Conservation (phyloP, 1,284 basidiomycete genomes). For the Golubevia sp. region DNA sequence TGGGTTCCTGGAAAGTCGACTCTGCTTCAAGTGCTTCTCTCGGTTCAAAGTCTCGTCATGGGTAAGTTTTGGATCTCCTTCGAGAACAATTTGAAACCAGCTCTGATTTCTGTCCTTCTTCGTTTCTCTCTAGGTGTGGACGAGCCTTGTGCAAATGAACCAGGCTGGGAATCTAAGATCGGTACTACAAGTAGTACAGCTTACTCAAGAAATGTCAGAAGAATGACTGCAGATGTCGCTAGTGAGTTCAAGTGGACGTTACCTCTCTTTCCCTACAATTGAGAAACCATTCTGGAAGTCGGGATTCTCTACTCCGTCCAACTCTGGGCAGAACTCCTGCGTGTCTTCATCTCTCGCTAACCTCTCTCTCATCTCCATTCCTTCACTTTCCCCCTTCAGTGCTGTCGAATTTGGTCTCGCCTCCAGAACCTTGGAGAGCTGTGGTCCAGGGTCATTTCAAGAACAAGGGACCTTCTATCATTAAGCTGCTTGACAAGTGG, state of each 20-base stretch:
- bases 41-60: constrained; percentile 86
- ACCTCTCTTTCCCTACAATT: neutral
- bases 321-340: constrained; percentile 64
- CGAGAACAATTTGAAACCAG: no score
- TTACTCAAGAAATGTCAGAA: constrained; percentile 5
- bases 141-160: constrained; percentile 86
- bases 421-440: constrained; percentile 79
- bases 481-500: constrained; percentile 79
- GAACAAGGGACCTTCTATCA: constrained; percentile 75
- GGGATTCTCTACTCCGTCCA: constrained; percentile 5
- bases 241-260: neutral
- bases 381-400: constrained; percentile 66
- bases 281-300: neutral
- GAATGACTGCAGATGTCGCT: constrained; percentile 9
- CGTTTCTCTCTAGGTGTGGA: constrained; percentile 67
- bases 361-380: constrained; percentile 1
- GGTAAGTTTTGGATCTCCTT: no score
- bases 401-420: constrained; percentile 79
- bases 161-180: constrained; percentile 62
- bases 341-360: neutral
- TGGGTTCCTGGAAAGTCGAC: constrained; percentile 86
- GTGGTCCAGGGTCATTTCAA: constrained; percentile 85
- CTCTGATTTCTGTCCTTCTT: no score
- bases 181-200: neutral
- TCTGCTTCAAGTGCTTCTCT: constrained; percentile 76